Conservation (phyloP, 208 protist genomes). For the Phytomonas sp. region DNA sequence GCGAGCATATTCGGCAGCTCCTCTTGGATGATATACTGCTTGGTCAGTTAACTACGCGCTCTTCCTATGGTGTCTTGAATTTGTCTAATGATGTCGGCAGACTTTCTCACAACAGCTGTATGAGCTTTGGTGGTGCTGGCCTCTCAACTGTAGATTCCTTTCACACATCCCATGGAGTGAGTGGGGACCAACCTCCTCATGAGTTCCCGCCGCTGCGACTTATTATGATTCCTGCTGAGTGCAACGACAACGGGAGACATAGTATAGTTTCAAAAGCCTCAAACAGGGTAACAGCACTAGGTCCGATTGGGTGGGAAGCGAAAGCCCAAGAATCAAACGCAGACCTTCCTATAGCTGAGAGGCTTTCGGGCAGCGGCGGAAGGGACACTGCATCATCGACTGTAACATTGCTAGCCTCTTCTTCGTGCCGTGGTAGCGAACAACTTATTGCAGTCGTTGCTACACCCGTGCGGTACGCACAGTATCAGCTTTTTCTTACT, state of each 20-base stretch:
- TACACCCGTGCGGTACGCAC: neutral
- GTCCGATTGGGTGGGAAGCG: neutral
- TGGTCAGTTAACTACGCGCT: neutral
- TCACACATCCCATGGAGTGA: neutral
- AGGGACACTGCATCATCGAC: neutral
- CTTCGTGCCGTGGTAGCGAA: neutral
- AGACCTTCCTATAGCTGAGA: neutral
- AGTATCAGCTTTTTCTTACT: neutral
- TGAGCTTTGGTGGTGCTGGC: neutral
- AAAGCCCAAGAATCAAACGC: neutral
- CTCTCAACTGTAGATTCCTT: neutral
- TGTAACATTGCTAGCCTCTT: neutral
- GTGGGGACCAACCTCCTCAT: neutral
- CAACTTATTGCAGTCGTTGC: neutral
- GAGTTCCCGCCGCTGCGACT: neutral
- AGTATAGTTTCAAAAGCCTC: neutral
- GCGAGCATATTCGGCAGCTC: neutral
- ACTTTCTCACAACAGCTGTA: neutral
- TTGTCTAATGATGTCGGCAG: neutral
- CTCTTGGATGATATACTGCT: neutral
- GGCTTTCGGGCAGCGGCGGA: neutral
- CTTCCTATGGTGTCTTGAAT: neutral
- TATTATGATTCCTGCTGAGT: neutral
- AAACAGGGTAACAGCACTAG: neutral
- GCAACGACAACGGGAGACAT: neutral